These are phyloP conservation scores for Thermothielavioides terrestris DNA, from an alignment of 495 filamentous ascomycete species.

Conservation along the genomic window DNA sequence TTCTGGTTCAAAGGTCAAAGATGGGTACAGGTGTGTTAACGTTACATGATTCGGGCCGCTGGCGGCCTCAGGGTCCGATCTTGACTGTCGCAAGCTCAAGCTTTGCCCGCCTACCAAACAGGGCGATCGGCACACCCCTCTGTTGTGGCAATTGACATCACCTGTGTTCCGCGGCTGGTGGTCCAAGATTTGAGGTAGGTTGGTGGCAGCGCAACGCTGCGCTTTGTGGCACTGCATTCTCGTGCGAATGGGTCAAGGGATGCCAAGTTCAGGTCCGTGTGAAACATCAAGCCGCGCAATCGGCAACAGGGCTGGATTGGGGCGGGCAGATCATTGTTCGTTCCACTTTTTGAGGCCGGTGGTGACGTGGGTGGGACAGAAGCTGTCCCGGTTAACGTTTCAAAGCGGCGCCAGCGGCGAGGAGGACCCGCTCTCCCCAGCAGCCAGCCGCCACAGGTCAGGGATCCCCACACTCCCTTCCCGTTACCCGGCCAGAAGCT, in stretches of 20 bases:
- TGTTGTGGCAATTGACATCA: constrained; percentile 18
- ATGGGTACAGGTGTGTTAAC: not conserved
- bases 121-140: not conserved
- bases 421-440: not conserved
- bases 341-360: not conserved
- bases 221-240: too few species aligned
- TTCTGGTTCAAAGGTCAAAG: too few species aligned
- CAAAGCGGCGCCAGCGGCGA: constrained; percentile 1
- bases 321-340: not conserved
- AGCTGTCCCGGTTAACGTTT: constrained; percentile 1
- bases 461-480: not conserved
- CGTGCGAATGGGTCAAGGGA: too few species aligned
- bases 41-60: not conserved
- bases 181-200: not conserved
- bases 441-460: not conserved
- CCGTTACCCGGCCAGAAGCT: constrained; percentile 20
- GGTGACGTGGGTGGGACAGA: not conserved
- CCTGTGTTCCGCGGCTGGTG: not conserved
- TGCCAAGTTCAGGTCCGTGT: too few species aligned
- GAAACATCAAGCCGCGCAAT: too few species aligned
- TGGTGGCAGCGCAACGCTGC: not conserved
- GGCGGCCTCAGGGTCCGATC: too few species aligned
- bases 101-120: constrained; percentile 13
- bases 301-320: not conserved
- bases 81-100: constrained; percentile 10